These are phyloP conservation scores for Sugiyamaella boreocaroliniensis DNA, from an alignment of 805 yeast genomes.

Conservation along the genomic window DNA sequence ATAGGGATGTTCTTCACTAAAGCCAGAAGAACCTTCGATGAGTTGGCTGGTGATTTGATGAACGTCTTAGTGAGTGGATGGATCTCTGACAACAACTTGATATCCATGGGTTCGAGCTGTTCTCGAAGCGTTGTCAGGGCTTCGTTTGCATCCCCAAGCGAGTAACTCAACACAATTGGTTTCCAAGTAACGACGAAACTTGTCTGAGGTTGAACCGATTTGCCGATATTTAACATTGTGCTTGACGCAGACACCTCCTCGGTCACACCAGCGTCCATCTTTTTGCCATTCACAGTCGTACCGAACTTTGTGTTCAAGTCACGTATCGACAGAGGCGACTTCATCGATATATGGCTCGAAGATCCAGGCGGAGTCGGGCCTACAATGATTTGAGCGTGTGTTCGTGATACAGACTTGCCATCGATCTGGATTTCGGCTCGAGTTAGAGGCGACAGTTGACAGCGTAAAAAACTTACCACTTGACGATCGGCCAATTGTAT, in stretches of 20 bases:
- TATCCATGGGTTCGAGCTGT: constrained; percentile 25
- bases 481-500: constrained; percentile 21
- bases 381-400: constrained; percentile 20
- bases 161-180: constrained; percentile 22
- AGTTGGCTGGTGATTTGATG: constrained; percentile 21
- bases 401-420: constrained; percentile 24
- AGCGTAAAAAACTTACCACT: background rate
- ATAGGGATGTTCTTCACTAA: constrained; percentile 30
- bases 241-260: background rate
- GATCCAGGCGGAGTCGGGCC: constrained; percentile 8
- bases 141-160: constrained; percentile 19
- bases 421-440: constrained; percentile 13
- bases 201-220: background rate
- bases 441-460: background rate
- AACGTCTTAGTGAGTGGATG: constrained; percentile 24
- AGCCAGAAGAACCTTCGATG: constrained; percentile 31
- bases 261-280: constrained; percentile 6
- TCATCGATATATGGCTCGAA: constrained; percentile 14
- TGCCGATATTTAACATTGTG: constrained; percentile 5
- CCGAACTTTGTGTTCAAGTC: constrained; percentile 28
- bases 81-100: constrained; percentile 23
- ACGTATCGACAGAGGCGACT: constrained; percentile 15
- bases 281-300: constrained; percentile 13
- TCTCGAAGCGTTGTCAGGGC: constrained; percentile 13
- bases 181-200: constrained; percentile 22